A percentile compares a stretch with the other conserved stretches of the same genome.
These are phyloP conservation scores for Aureobasidium musti DNA, from an alignment of 2,329 filamentous ascomycete species.

Conservation along the genomic window DNA sequence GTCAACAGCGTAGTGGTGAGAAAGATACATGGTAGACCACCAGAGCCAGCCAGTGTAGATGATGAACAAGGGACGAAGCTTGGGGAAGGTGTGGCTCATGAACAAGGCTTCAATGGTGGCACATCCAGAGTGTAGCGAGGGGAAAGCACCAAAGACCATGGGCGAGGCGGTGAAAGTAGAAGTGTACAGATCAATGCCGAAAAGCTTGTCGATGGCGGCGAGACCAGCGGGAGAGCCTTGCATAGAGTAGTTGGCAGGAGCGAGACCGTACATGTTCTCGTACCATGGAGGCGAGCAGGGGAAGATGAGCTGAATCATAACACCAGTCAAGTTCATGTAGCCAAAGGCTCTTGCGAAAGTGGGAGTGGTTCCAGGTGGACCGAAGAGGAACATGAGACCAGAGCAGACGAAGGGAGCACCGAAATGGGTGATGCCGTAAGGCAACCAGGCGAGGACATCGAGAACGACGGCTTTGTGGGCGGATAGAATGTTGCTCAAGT, in stretches of 20 bases:
- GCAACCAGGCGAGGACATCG: slow-evolving; percentile 88
- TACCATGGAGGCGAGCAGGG: slow-evolving; percentile 97
- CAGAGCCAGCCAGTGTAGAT: slow-evolving; percentile 90
- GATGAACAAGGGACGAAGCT: slow-evolving; percentile 75
- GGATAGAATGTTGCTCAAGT: slow-evolving; percentile 92
- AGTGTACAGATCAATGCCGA: slow-evolving; percentile 90
- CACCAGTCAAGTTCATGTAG: slow-evolving; percentile 87
- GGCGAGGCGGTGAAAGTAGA: slow-evolving; percentile 88
- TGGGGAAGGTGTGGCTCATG: slow-evolving; percentile 89
- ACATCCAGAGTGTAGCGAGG: slow-evolving; percentile 85
- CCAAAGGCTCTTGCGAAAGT: slow-evolving; percentile 86
- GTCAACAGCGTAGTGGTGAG: slow-evolving; percentile 95
- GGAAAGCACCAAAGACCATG: slow-evolving; percentile 92
- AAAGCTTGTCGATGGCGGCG: slow-evolving; percentile 82
- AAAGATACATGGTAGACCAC: slow-evolving; percentile 99
- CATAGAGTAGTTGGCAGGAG: slow-evolving; percentile 91
- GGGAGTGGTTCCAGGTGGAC: slow-evolving; percentile 78
- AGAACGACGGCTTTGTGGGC: slow-evolving; percentile 81
- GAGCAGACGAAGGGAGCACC: slow-evolving; percentile 80
- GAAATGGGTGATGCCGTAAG: slow-evolving; percentile 90
- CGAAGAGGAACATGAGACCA: slow-evolving; percentile 80
- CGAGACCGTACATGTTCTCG: slow-evolving; percentile 86
- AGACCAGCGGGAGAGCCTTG: slow-evolving; percentile 85
- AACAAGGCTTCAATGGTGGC: slow-evolving; percentile 88
- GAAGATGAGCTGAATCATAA: slow-evolving; percentile 84